These are phyloP conservation scores for Candida smagusa DNA, from an alignment of 1,139 yeast species.

Conservation along the genomic window DNA sequence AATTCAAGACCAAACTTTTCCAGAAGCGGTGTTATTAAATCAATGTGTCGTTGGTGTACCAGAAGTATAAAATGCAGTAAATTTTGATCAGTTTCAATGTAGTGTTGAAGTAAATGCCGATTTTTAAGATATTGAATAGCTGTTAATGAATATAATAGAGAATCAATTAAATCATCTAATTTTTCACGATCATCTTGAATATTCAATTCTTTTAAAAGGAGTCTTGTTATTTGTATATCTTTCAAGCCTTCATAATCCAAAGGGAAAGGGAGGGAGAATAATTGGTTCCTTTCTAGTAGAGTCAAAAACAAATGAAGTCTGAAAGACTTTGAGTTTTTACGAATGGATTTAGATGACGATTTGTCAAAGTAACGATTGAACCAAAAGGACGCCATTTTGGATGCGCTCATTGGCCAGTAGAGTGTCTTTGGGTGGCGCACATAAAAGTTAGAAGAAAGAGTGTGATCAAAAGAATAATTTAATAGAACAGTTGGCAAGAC, in stretches of 20 bases:
- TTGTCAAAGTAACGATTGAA: conserved; percentile 32
- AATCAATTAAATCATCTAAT: conserved; percentile 40
- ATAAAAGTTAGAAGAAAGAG: conserved; percentile 24
- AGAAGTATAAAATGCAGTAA: conserved; percentile 8
- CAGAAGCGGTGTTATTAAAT: conserved; percentile 7
- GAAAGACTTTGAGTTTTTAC: conserved; percentile 16
- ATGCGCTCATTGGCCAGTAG: conserved; percentile 34
- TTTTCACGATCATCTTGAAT: conserved; percentile 17
- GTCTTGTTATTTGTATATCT: conserved; percentile 5
- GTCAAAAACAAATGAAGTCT: conserved; percentile 19
- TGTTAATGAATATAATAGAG: conserved; percentile 34
- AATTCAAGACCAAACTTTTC: conserved; percentile 7
- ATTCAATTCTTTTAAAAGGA: conserved; percentile 10
- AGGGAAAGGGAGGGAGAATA: conserved; percentile 1
- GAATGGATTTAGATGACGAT: conserved; percentile 9
- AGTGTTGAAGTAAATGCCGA: conserved; percentile 8
- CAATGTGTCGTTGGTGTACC: conserved; percentile 5
- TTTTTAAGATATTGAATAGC: conserved; percentile 22
- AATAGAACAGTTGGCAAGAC: conserved; percentile 35
- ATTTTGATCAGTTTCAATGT: conserved; percentile 1
- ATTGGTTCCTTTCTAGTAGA: conserved; percentile 2
- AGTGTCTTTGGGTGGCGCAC: conserved; percentile 12
- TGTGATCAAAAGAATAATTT: conserved; percentile 36
- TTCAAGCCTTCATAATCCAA: conserved; percentile 3
- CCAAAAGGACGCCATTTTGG: conserved; percentile 37